Evolutionary conservation across 179 eudicot species (phyloP), one percentile per base, ranked within the genome.

Genomic region (Patellifolia procumbens): DNA sequence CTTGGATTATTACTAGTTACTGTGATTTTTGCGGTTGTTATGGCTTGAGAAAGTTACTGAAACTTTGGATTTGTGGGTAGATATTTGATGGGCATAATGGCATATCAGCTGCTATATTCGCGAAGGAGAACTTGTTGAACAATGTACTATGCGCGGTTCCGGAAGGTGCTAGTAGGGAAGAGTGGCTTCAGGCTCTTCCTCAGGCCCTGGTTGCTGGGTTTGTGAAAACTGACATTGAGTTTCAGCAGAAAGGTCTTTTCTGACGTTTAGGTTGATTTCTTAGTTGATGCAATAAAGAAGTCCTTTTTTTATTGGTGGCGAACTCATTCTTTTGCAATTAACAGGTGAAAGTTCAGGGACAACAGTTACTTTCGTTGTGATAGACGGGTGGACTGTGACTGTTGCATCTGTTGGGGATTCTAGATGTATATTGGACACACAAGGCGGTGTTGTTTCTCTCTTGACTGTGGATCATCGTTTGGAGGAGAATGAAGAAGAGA

Each of bases 351-450:
- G 84, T 48, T 91, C 97, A 17, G 97, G 97, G 73, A 91, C 97
- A 24, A 91, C 97, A 0, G 97, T 85, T 24, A 91, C 97, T 28
- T 88, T 91, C 62, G 97, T 91, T n/a, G 93, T 91, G 72, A 81
- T 91, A 48, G 97, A 91, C 77, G 97, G 92, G 17, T 91, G 91
- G 89, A 89, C 91, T 35, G 87, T 91, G 68, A 91, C 97, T 61
- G 97, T 87, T 81, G 97, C 97, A 72, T 91, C 93, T 70, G 97
- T 91, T 73, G 97, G 97, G 49, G 97, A 91, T 87, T 91, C 97
- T 74, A 83, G 97, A 74, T 91, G 97, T 85, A 89, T 91, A 67
- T 73, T 91, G 85, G 97, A 91, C 81, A 87, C 93, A 52, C 92
- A 86, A 81, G 93, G 91, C 15, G 97, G 97, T 65, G 86, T 83